Base-by-base conservation (phyloP, 345 rosid genomes). In the Mangifera indica region DNA sequence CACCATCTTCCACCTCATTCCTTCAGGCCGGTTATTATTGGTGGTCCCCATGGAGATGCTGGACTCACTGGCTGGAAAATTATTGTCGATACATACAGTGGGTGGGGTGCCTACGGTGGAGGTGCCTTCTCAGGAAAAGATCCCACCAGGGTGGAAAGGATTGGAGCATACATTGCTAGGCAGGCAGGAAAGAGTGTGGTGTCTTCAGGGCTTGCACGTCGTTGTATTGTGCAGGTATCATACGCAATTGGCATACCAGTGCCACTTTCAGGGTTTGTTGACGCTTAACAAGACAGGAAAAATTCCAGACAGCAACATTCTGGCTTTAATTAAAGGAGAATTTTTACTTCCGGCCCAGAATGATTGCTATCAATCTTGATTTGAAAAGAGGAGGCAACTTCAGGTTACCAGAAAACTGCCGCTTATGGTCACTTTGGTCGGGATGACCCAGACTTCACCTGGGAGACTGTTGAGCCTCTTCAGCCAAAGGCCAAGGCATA, bases 41-140 rank as follows among this genome's bases (percentile, higher is more conserved):
- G 95, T 55, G 95, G 95, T 9, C 95, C 95, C 40, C 95, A 87
- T 25, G 95, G 95, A 68, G 95, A 87, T 76, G 95, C 95, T 49
- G 95, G 95, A 61, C 92, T 90, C 60, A 90, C 95, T 0, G 95
- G 95, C 56, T 78, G 95, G 74, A 90, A 90, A 82, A 90, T 90
- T 55, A 89, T 89, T 69, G 86, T 89, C 1, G 96, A 90, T 76
- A 90, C 89, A 20, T 83, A 83, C 14, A 86, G 88, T 46, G 88
- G 86, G 37, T 85, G 88, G 88, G 88, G 88, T 62, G 88, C 88
- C 69, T 86, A 85, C 44, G 88, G 88, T 66, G 88, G 86, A 61
- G 88, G 88, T 77, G 88, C 88, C 20, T 85, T 85, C 83, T 85
- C 88, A 7, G 88, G 88, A 54, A 85, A 85, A 70, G 88, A 89